phyloP scores from a whole-genome alignment of 140 eudicot species.

The Oenanthe javanica region DNA sequence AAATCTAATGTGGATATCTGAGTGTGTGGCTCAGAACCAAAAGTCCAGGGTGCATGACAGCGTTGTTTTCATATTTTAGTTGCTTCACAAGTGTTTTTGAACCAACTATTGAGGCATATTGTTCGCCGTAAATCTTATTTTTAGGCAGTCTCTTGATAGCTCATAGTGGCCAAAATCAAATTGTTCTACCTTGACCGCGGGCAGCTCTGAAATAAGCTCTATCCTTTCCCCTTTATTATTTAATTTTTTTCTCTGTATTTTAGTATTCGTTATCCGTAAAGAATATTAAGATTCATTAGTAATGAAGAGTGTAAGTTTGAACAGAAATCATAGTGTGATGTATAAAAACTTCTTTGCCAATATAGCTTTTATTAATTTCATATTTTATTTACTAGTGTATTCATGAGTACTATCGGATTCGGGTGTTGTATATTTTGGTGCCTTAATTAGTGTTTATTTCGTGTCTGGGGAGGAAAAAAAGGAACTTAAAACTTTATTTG shows the following conservation, averaged over 20 bases:
- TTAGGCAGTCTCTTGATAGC: background rate
- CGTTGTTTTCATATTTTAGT: slow-evolving; percentile 82
- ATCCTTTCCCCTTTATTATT: background rate
- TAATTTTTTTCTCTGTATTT: background rate
- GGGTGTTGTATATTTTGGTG: too few relatives aligned
- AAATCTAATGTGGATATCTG: slow-evolving; percentile 99
- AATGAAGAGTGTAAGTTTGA: background rate
- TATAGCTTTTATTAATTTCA: background rate
- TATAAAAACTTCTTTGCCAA: background rate
- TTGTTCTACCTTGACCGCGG: background rate
- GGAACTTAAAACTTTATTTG: background rate
- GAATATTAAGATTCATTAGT: background rate
- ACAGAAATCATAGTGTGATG: background rate
- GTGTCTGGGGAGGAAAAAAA: too few relatives aligned
- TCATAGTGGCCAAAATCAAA: background rate
- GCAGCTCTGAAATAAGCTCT: slow-evolving; percentile 15
- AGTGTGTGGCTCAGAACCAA: slow-evolving; percentile 97
- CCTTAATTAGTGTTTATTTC: background rate
- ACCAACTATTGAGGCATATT: background rate
- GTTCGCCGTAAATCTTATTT: background rate
- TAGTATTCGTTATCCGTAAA: too few relatives aligned
- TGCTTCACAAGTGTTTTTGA: background rate
- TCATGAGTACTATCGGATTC: too few relatives aligned
- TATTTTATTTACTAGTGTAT: background rate
- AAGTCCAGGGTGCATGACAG: slow-evolving; percentile 93